Conservation (phyloP, 2,329 filamentous ascomycete genomes). For the Fusarium dimerum region DNA sequence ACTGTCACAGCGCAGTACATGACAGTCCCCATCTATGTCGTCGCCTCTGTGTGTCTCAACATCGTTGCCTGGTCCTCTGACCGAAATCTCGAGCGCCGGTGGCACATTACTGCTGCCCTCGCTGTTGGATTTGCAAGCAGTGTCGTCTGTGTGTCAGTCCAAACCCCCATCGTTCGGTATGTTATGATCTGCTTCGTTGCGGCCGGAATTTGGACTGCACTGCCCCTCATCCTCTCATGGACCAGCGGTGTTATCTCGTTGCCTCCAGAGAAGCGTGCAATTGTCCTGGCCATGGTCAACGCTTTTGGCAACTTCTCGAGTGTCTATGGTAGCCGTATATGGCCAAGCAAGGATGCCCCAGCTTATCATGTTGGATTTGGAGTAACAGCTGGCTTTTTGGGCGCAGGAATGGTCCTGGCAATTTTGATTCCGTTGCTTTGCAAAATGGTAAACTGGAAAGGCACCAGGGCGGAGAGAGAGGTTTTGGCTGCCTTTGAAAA, state of each 20-base stretch:
- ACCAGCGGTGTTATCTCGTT: constrained; percentile 4
- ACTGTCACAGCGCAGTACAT: constrained; percentile 35
- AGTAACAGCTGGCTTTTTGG: constrained; percentile 31
- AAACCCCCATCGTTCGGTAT: constrained; percentile 2
- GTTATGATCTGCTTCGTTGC: constrained; percentile 16
- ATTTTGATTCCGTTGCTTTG: constrained; percentile 24
- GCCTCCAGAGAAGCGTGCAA: constrained; percentile 6
- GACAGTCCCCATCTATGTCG: constrained; percentile 7
- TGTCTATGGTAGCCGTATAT: constrained; percentile 9
- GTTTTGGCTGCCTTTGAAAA: not conserved
- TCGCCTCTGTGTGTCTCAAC: constrained; percentile 1
- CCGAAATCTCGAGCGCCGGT: constrained; percentile 2
- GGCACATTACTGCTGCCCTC: constrained; percentile 5
- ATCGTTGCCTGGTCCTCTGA: constrained; percentile 9
- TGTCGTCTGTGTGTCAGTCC: constrained; percentile 1
- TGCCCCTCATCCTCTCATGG: constrained; percentile 15
- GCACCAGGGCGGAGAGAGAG: constrained; percentile 7
- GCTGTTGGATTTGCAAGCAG: not conserved
- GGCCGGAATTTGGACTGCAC: constrained; percentile 1
- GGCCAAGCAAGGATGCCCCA: constrained; percentile 32
- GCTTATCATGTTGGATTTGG: constrained; percentile 31
- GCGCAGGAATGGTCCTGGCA: constrained; percentile 27
- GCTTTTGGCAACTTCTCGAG: constrained; percentile 10
- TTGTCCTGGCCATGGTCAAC: constrained; percentile 9
- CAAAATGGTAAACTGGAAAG: constrained; percentile 9